phyloP scores from a whole-genome alignment of 1,284 basidiomycete genomes.

The Jaminaea rosea region DNA sequence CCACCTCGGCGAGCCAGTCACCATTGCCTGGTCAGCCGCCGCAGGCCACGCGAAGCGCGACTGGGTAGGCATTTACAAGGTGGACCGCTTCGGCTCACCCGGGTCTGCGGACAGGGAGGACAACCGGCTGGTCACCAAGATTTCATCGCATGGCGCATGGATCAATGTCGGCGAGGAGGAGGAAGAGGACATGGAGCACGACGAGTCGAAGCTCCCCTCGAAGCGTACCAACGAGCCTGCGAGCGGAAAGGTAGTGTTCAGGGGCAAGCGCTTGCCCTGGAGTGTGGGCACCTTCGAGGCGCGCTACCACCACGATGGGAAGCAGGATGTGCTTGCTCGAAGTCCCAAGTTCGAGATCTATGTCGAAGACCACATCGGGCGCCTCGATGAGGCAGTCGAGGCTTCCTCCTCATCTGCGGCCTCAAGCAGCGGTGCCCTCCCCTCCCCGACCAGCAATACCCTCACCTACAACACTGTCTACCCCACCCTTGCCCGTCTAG shows the following conservation, averaged over 20 bases:
- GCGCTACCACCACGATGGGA: constrained; percentile 54
- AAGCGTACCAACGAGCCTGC: neutral
- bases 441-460: neutral
- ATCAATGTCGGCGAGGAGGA: constrained; percentile 80
- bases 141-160: constrained; percentile 85
- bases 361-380: constrained; percentile 5
- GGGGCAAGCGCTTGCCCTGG: constrained; percentile 63
- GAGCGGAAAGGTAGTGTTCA: constrained; percentile 25
- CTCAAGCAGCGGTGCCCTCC: neutral
- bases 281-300: constrained; percentile 77
- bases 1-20: constrained; percentile 83
- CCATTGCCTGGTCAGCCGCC: constrained; percentile 77
- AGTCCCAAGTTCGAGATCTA: constrained; percentile 78
- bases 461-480: constrained; percentile 46
- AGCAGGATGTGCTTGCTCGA: constrained; percentile 85
- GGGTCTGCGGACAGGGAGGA: constrained; percentile 13
- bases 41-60: constrained; percentile 80
- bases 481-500: constrained; percentile 59
- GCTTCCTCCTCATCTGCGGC: no score
- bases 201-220: neutral
- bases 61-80: constrained; percentile 83
- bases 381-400: neutral
- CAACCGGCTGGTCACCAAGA: constrained; percentile 55
- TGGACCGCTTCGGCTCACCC: constrained; percentile 19
- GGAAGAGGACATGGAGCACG: constrained; percentile 63